These are phyloP conservation scores for Kwoniella europaea DNA, from an alignment of 768 basidiomycete species.

Conservation along the genomic window DNA sequence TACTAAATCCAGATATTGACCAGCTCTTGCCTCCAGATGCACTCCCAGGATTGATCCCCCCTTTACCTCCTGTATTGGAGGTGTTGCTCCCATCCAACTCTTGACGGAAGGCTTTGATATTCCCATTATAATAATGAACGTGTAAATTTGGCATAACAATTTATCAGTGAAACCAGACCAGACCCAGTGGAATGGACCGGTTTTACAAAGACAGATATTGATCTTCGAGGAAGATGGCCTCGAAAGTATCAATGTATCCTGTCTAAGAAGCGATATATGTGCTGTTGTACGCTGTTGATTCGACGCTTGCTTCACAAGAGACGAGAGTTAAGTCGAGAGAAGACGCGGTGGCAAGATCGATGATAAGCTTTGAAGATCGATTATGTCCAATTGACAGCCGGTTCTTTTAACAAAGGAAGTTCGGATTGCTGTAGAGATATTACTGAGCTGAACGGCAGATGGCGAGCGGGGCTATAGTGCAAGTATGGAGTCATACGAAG, in stretches of 20 bases:
- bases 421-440: neutral
- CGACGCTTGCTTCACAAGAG: neutral
- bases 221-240: constrained; percentile 52
- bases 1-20: constrained; percentile 37
- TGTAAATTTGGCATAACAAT: constrained; percentile 51
- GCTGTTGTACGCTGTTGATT: neutral
- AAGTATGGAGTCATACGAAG: neutral
- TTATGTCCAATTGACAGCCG: neutral
- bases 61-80: constrained; percentile 8
- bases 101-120: constrained; percentile 51
- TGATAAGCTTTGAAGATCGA: neutral
- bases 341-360: constrained; percentile 1
- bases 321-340: neutral
- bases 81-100: constrained; percentile 41
- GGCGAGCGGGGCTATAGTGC: no score
- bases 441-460: neutral
- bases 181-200: constrained; percentile 4
- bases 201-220: neutral
- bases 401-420: neutral
- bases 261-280: neutral
- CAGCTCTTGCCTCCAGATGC: constrained; percentile 44
- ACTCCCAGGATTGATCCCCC: constrained; percentile 31
- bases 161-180: neutral
- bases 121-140: constrained; percentile 51
- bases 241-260: constrained; percentile 12